These are phyloP conservation scores for Metschnikowia lunata DNA, from an alignment of 805 yeast species.

Conservation along the genomic window DNA sequence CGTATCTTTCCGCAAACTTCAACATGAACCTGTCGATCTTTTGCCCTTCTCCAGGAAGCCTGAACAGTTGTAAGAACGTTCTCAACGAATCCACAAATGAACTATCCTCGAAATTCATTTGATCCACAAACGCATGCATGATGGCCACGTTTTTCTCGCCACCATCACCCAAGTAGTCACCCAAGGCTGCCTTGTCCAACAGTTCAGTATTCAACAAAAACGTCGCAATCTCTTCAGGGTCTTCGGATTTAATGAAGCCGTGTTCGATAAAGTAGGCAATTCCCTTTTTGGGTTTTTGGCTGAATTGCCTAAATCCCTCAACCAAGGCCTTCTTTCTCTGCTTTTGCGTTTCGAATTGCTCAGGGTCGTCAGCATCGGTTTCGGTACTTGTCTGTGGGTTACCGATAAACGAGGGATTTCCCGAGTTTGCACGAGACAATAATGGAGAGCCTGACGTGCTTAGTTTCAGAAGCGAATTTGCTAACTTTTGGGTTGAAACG, in stretches of 20 bases:
- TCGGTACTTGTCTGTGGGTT: slow-evolving; percentile 41
- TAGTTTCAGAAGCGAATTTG: not conserved
- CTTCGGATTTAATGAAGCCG: slow-evolving; percentile 57
- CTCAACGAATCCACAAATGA: slow-evolving; percentile 85
- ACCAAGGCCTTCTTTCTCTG: slow-evolving; percentile 76
- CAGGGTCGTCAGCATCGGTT: slow-evolving; percentile 70
- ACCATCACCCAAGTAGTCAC: slow-evolving; percentile 91
- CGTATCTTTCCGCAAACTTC: slow-evolving; percentile 91
- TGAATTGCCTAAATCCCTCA: slow-evolving; percentile 76
- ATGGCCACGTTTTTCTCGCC: slow-evolving; percentile 69
- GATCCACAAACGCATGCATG: slow-evolving; percentile 92
- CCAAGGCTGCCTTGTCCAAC: slow-evolving; percentile 76
- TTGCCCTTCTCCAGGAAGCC: slow-evolving; percentile 98
- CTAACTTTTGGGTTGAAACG: slow-evolving; percentile 9
- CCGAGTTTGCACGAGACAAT: slow-evolving; percentile 22
- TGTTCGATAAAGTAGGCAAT: slow-evolving; percentile 55
- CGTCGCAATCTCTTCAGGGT: slow-evolving; percentile 66
- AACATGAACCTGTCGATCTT: slow-evolving; percentile 95
- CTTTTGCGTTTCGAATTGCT: slow-evolving; percentile 80
- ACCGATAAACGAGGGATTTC: slow-evolving; percentile 28
- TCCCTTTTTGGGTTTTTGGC: slow-evolving; percentile 81
- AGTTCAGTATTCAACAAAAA: slow-evolving; percentile 71
- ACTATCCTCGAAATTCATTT: slow-evolving; percentile 66
- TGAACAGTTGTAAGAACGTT: slow-evolving; percentile 75
- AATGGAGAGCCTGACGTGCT: slow-evolving; percentile 22